phyloP scores from a whole-genome alignment of 768 basidiomycete species.

The Pisolithus marmoratus region DNA sequence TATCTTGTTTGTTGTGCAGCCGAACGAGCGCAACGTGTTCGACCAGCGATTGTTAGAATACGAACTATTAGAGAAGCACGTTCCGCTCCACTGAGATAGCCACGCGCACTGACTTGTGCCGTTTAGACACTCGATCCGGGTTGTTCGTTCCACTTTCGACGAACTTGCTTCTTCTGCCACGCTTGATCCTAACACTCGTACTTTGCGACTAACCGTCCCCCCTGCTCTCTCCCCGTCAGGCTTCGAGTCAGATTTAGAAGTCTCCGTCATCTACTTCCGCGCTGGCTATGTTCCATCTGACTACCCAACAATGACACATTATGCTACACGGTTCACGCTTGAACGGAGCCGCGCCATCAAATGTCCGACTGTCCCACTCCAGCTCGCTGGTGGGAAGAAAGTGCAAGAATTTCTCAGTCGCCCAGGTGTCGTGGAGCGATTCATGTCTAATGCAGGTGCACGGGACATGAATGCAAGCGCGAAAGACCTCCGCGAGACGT shows the following conservation, averaged over 20 bases:
- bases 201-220: conserved; percentile 32
- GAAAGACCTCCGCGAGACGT: conserved; percentile 59
- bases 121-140: conserved; percentile 64
- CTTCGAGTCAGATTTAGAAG: conserved; percentile 40
- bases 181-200: conserved; percentile 41
- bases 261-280: conserved; percentile 88
- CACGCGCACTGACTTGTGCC: not conserved
- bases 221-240: conserved; percentile 17
- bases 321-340: conserved; percentile 67
- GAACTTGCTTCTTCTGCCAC: conserved; percentile 57
- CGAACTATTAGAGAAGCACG: conserved; percentile 72
- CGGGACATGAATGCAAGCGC: conserved; percentile 23
- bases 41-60: conserved; percentile 91
- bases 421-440: conserved; percentile 67
- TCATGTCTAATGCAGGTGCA: conserved; percentile 41
- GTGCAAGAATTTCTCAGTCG: conserved; percentile 84
- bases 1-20: conserved; percentile 87
- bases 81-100: not conserved
- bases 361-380: conserved; percentile 85
- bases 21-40: conserved; percentile 88
- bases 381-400: conserved; percentile 95
- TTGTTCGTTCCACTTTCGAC: conserved; percentile 71
- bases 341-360: conserved; percentile 86
- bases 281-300: conserved; percentile 84
- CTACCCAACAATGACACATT: conserved; percentile 61